Percentiles rank a stretch among this genome's conserved stretches.
Evolutionary conservation across 2,329 filamentous ascomycete genomes (phyloP).

Genomic region (Xylaria sp.): DNA sequence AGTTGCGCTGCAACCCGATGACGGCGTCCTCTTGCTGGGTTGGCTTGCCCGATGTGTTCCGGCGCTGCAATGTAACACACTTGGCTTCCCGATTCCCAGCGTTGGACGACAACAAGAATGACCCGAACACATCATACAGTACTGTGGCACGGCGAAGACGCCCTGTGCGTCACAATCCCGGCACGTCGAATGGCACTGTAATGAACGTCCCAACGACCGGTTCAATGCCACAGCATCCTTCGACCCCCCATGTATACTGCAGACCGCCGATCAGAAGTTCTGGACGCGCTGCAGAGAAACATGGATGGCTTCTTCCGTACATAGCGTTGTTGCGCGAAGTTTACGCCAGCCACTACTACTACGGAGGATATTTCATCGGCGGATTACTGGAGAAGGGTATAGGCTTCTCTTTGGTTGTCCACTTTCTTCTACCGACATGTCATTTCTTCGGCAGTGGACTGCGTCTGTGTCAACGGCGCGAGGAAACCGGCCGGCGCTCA

Average conservation of each 20-base stretch:
- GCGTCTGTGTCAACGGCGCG: constrained; percentile 11
- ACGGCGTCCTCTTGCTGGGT: constrained; percentile 25
- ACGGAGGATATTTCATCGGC: constrained; percentile 4
- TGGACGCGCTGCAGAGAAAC: constrained; percentile 20
- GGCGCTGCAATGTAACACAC: constrained; percentile 29
- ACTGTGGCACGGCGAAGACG: constrained; percentile 17
- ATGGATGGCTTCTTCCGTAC: constrained; percentile 14
- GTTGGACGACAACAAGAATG: constrained; percentile 25
- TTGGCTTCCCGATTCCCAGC: constrained; percentile 26
- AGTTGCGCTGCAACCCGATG: constrained; percentile 29
- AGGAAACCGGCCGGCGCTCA: constrained; percentile 13
- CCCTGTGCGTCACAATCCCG: constrained; percentile 23
- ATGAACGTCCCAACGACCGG: constrained; percentile 23
- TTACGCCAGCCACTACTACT: too few relatives aligned
- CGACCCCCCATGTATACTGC: constrained; percentile 9
- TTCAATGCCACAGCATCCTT: constrained; percentile 24
- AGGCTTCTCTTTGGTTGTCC: constrained; percentile 11
- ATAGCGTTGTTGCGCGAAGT: background rate
- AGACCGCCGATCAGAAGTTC: constrained; percentile 31
- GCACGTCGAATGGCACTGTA: constrained; percentile 15
- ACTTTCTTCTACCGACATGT: background rate
- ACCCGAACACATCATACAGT: constrained; percentile 23
- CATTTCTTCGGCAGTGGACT: background rate
- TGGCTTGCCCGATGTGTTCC: constrained; percentile 25
- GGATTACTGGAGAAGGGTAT: background rate